Evolutionary conservation across 2,329 filamentous ascomycete species (phyloP).

Genomic region (Lizonia empirigonia): DNA sequence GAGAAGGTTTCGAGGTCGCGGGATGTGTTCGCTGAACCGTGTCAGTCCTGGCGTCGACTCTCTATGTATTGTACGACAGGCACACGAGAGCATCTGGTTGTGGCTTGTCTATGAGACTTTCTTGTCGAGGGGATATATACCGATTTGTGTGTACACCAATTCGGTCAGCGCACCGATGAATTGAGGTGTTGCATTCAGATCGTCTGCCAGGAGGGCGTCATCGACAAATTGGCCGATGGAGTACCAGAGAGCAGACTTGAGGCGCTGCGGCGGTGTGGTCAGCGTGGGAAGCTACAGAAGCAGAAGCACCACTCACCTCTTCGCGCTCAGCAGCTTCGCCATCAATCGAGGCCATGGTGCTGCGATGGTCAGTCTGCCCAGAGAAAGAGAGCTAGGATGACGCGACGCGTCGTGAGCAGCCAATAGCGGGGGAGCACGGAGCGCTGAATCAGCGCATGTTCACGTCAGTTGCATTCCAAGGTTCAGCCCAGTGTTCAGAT

Average conservation of each 20-base stretch:
- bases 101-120: not conserved
- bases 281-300: not conserved
- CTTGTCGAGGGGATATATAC: slow-evolving; percentile 56
- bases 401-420: slow-evolving; percentile 26
- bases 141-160: slow-evolving; percentile 84
- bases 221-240: slow-evolving; percentile 71
- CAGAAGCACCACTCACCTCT: slow-evolving; percentile 28
- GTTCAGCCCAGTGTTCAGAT: too few species aligned
- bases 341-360: slow-evolving; percentile 33
- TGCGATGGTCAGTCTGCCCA: not conserved
- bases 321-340: slow-evolving; percentile 37
- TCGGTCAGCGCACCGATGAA: slow-evolving; percentile 81
- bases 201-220: slow-evolving; percentile 73
- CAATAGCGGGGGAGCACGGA: slow-evolving; percentile 25
- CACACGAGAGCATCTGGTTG: not conserved
- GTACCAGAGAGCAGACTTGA: slow-evolving; percentile 52
- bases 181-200: slow-evolving; percentile 87
- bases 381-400: slow-evolving; percentile 5
- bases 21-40: slow-evolving; percentile 44
- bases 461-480: too few species aligned
- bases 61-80: not conserved
- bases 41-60: not conserved
- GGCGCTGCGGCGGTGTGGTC: slow-evolving; percentile 49
- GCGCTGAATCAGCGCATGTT: not conserved
- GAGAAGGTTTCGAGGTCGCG: slow-evolving; percentile 64